A percentile compares a stretch with the other conserved stretches of the same genome.
These are phyloP conservation scores for Arachnomyces sp. DNA, from an alignment of 2,329 filamentous ascomycete genomes.

Conservation along the genomic window DNA sequence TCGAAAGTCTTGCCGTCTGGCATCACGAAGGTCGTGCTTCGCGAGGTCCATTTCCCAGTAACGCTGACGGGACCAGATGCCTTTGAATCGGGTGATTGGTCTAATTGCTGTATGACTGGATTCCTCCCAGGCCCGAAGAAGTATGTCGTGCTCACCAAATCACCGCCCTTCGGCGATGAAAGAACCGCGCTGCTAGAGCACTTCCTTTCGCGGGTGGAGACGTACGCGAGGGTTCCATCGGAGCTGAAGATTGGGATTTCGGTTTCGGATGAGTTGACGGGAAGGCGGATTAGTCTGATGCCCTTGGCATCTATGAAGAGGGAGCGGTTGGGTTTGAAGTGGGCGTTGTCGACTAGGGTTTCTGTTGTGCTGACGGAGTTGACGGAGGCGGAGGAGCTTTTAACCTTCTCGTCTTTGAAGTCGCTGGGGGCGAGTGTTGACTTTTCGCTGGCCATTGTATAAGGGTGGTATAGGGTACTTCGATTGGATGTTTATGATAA, in stretches of 20 bases:
- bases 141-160: constrained; percentile 47
- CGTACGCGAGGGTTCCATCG: constrained; percentile 39
- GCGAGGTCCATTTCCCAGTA: constrained; percentile 37
- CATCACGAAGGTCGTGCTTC: constrained; percentile 40
- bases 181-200: constrained; percentile 44
- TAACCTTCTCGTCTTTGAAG: constrained; percentile 6
- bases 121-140: constrained; percentile 48
- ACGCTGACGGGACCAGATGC: constrained; percentile 22
- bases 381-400: constrained; percentile 8
- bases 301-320: constrained; percentile 22
- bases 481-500: too few species aligned
- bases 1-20: constrained; percentile 42
- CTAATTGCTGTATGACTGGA: constrained; percentile 38
- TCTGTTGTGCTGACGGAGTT: constrained; percentile 6
- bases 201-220: constrained; percentile 42
- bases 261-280: constrained; percentile 31
- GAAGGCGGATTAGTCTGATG: constrained; percentile 21
- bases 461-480: too few species aligned
- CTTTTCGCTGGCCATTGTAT: too few species aligned
- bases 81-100: constrained; percentile 20
- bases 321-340: constrained; percentile 8
- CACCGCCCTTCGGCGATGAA: constrained; percentile 28
- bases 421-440: too few species aligned
- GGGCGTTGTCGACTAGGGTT: background rate
- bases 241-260: constrained; percentile 26